Evolutionary conservation across 1,284 basidiomycete species (phyloP), one percentile per base, ranked within the genome.

Genomic region (Earliella scabrosa): DNA sequence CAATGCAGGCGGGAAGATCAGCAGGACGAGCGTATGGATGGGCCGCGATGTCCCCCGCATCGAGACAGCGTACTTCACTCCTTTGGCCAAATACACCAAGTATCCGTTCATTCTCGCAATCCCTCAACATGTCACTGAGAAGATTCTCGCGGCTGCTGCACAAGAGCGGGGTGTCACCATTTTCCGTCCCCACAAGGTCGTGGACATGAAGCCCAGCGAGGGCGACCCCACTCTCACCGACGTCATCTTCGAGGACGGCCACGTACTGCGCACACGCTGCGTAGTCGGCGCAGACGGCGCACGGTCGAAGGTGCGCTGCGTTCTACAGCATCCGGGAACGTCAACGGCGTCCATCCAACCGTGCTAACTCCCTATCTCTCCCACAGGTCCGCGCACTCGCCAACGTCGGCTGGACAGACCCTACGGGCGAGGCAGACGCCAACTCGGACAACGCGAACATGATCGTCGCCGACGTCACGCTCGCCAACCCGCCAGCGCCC

Each of bases 221-320:
- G 53, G 56, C 14, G 61, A 44, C 52, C 44, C n/a, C 29, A 46
- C 50, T 20, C 20, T 63, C 8, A 68, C 79, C 2, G 72, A 80
- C 24, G 82, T 82, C 5, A 52, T 63, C 0, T 85, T 87, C 56
- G 81, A 84, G 27, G 75, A 77, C 32, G 82, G 82, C 0, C 72
- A 75, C 48, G 66, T 72, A 11, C 66, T 85, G 27, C 73, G 69
- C 1, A 71, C 82, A 10, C 74, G 71, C 24, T 82, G 82, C 61
- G 76, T 85, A 1, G 63, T 86, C 27, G 83, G 80, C 36, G 82
- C 84, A 11, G 83, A 86, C 65, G 84, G 85, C n/a, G 71, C 78
- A 16, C 74, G 68, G 49, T 86, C 85, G 2, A 66, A 70, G 16
- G 85, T 82, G 63, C 59, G 81, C 60, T 7, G 64, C 55, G n/a